Base-by-base conservation (phyloP, 2,329 filamentous ascomycete genomes). In the Fusarium haematococcum region DNA sequence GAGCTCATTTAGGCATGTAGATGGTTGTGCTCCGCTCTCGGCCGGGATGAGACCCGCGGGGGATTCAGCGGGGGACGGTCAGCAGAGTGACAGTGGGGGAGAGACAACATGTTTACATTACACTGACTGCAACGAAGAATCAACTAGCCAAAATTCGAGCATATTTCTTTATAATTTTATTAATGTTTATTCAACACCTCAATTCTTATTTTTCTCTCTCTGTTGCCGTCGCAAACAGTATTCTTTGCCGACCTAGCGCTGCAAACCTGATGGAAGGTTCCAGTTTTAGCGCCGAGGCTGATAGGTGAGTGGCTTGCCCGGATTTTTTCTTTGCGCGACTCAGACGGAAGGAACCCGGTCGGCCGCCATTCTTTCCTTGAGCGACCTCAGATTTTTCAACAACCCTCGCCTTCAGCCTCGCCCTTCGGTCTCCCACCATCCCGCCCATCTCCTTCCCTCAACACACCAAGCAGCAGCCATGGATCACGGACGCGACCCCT, bases 401-500 rank as follows among this genome's bases (percentile, higher is more conserved):
- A 60, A 63, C 35, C 60, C 58, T 65, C 57, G 60, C 68, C 64
- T 52, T 59, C 64, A 66, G 63, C 70, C 75, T 69, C 68, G 59
- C 41, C 56, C 65, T 68, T 50, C 45, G 43, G 35, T 58, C 59
- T 52, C 48, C 48, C 48, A 52, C 37, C 52, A 32, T 61, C 5
- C 5, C 23, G 54, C 64, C 39, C 63, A 39, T 37, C 48, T 20
- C 60, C 56, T 25, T 41, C 60, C 54, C 43, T 45, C 63, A 69
- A 68, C 50, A 66, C 43, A 69, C 43, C 23, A 48, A 48, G 23
- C 43, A 63, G 60, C 45, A 63, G 68, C 76, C 63, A 97, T 98
- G 93, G 96, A 99, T 91, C 97, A 98, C 89, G 93, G 94, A 75
- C 91, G 97, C 87, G 97, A 98, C 85, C 97, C 97, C 73, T 98